Conservation (phyloP, 805 yeast genomes). For the Lachancea thermotolerans region DNA sequence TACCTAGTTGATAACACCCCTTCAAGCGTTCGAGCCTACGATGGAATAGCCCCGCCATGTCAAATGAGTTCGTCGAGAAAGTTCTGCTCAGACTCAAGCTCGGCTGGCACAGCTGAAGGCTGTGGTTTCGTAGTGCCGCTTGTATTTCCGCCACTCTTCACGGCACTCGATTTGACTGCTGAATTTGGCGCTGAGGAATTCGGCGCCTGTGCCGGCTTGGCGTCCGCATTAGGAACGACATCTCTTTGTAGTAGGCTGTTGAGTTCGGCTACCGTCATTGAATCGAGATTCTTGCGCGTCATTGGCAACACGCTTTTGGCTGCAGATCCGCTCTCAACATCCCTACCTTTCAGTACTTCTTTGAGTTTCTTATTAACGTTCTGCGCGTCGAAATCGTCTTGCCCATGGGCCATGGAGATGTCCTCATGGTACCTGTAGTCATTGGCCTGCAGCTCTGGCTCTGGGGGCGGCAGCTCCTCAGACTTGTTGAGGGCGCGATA, state of each 20-base stretch:
- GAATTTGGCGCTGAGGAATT: too few relatives aligned
- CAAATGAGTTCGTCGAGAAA: slow-evolving; percentile 10
- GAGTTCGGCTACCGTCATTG: slow-evolving; percentile 17
- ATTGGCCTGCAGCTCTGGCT: slow-evolving; percentile 16
- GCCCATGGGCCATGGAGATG: slow-evolving; percentile 10
- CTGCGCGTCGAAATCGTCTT: slow-evolving; percentile 1
- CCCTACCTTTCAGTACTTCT: slow-evolving; percentile 8
- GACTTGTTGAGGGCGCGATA: slow-evolving; percentile 24
- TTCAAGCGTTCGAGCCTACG: too few relatives aligned
- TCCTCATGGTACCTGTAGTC: slow-evolving; percentile 22
- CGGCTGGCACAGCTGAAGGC: slow-evolving; percentile 15
- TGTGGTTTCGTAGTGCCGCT: background rate
- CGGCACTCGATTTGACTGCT: too few relatives aligned
- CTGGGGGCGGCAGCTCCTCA: slow-evolving; percentile 16
- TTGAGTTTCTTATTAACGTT: slow-evolving; percentile 10
- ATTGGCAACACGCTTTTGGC: slow-evolving; percentile 7
- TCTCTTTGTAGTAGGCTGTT: slow-evolving; percentile 12
- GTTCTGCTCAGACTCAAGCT: slow-evolving; percentile 21
- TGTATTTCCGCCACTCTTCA: too few relatives aligned
- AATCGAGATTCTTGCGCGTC: slow-evolving; percentile 17
- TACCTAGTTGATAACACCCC: background rate
- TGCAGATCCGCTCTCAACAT: background rate
- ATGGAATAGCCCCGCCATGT: background rate
- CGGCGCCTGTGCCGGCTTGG: background rate
- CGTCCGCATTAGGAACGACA: background rate